phyloP scores from a whole-genome alignment of 1,284 basidiomycete genomes.

The Puccinia novopanici region DNA sequence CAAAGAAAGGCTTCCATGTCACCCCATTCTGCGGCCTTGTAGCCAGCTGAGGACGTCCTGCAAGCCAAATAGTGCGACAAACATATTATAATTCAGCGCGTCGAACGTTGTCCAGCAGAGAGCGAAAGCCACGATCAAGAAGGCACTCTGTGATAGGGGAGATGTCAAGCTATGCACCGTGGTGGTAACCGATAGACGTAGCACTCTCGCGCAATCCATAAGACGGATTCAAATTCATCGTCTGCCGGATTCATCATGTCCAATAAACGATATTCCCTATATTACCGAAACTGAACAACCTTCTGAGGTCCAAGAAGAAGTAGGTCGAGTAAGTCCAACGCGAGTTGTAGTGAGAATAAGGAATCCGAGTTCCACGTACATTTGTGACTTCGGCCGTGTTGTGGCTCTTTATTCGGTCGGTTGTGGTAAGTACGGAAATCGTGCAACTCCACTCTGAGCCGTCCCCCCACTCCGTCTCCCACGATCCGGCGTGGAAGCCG shows the following conservation, averaged over 20 bases:
- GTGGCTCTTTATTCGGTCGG: too few relatives aligned
- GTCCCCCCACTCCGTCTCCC: too few relatives aligned
- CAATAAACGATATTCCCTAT: background rate
- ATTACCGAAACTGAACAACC: background rate
- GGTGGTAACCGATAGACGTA: slow-evolving; percentile 64
- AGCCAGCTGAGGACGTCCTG: slow-evolving; percentile 77
- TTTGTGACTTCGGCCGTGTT: too few relatives aligned
- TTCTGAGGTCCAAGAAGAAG: background rate
- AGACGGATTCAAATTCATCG: slow-evolving; percentile 78
- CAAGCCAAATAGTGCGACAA: slow-evolving; percentile 61
- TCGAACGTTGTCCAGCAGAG: background rate
- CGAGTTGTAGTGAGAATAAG: too few relatives aligned
- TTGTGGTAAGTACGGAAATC: too few relatives aligned
- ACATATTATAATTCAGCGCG: slow-evolving; percentile 72
- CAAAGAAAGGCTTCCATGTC: slow-evolving; percentile 77
- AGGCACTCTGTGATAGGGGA: too few relatives aligned
- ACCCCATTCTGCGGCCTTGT: slow-evolving; percentile 80
- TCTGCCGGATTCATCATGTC: slow-evolving; percentile 60
- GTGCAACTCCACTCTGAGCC: too few relatives aligned
- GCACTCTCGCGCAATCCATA: slow-evolving; percentile 80
- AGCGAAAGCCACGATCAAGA: background rate
- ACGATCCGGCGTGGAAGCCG: too few relatives aligned
- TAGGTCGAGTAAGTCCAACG: too few relatives aligned
- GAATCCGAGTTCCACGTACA: too few relatives aligned
- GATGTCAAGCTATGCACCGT: background rate